phyloP scores from a whole-genome alignment of 2,329 filamentous ascomycete species.

The Magnaporthiopsis rhizophila region DNA sequence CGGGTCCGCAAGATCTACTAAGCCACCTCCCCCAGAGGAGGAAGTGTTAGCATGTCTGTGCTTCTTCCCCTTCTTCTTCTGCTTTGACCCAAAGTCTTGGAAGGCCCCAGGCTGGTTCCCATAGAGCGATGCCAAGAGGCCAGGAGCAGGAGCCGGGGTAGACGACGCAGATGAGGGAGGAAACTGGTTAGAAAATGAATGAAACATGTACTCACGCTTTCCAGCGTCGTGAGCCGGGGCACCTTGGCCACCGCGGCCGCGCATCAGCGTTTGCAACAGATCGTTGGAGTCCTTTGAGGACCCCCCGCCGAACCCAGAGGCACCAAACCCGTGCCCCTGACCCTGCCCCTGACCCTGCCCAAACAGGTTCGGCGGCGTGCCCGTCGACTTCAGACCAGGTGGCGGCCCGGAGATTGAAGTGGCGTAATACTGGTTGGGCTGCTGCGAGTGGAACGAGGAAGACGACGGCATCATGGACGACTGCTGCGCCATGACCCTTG shows the following conservation, averaged over 20 bases:
- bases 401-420: constrained; percentile 86
- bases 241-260: constrained; percentile 52
- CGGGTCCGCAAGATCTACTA: constrained; percentile 99
- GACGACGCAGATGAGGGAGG: constrained; percentile 66
- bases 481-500: constrained; percentile 76
- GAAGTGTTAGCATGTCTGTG: constrained; percentile 99
- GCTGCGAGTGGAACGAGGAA: constrained; percentile 49
- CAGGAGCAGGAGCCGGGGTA: constrained; percentile 80
- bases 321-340: constrained; percentile 48
- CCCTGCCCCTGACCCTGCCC: constrained; percentile 44
- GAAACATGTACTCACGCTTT: constrained; percentile 96
- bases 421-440: constrained; percentile 67
- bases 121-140: constrained; percentile 87
- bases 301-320: constrained; percentile 58
- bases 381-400: constrained; percentile 88
- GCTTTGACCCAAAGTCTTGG: constrained; percentile 90
- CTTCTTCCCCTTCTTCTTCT: constrained; percentile 99
- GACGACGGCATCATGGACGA: constrained; percentile 73
- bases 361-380: constrained; percentile 92
- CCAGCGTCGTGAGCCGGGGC: constrained; percentile 72
- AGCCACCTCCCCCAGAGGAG: constrained; percentile 97
- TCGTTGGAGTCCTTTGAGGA: constrained; percentile 67
- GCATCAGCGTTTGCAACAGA: constrained; percentile 74
- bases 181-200: constrained; percentile 82
- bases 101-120: constrained; percentile 76